These are phyloP conservation scores for Cyclanthera cordifolia DNA, from an alignment of 306 rosid species.

Conservation along the genomic window DNA sequence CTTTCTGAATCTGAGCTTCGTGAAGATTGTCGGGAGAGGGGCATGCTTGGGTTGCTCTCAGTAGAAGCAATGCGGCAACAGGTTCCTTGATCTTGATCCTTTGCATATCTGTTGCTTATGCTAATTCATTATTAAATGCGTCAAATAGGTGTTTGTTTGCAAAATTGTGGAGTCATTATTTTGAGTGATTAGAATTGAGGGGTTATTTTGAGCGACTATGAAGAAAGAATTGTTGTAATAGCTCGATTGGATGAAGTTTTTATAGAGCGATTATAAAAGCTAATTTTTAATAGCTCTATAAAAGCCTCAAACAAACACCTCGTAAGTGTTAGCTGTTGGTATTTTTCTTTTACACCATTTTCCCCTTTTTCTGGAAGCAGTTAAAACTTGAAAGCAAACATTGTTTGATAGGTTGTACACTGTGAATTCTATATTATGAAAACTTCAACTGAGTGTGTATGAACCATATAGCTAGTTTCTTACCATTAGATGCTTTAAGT, in stretches of 20 bases:
- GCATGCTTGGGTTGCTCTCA: slow-evolving; percentile 87
- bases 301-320: too few species aligned
- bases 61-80: slow-evolving; percentile 96
- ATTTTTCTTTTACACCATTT: not conserved
- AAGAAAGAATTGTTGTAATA: too few species aligned
- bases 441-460: not conserved
- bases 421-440: not conserved
- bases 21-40: slow-evolving; percentile 90
- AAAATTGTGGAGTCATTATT: too few species aligned
- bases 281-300: too few species aligned
- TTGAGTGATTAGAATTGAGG: too few species aligned
- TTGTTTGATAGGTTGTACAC: not conserved
- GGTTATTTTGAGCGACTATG: too few species aligned
- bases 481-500: not conserved
- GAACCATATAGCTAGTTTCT: not conserved
- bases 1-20: slow-evolving; percentile 89
- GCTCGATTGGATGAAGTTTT: too few species aligned
- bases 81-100: slow-evolving; percentile 28
- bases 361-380: not conserved
- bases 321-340: too few species aligned
- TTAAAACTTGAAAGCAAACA: not conserved
- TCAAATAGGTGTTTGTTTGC: not conserved
- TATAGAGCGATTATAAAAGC: too few species aligned
- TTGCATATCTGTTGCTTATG: not conserved
- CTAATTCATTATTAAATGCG: not conserved